Base-by-base conservation (phyloP, 768 basidiomycete species). In the Trametes cingulata region DNA sequence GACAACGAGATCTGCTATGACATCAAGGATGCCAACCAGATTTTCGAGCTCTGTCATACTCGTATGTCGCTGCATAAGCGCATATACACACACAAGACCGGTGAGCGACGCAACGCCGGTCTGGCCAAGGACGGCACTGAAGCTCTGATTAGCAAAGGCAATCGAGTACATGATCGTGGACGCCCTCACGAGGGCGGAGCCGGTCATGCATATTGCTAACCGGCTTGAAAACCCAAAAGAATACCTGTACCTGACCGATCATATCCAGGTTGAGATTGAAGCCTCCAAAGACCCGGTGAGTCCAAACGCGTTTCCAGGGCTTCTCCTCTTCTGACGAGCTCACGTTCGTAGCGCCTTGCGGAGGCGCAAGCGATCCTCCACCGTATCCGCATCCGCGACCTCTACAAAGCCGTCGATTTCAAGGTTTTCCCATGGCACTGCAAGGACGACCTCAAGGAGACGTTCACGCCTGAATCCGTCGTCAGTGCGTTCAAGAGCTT, bases 101-200 rank as follows among this genome's bases (percentile, higher is more conserved):
- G 85, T 85, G 58, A 20, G 40, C 10, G 40, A 37, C 14, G n/a
- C n/a, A n/a, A n/a, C n/a, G n/a, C n/a, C n/a, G n/a, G n/a, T n/a
- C n/a, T 39, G 9, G 29, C 13, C 13, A 12, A 17, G 10, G 19
- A 24, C 9, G 25, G 6, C 3, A 36, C 40, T 35, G 46, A 1
- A 58, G 47, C 24, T 36, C 14, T 36, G 22, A n/a, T 42, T 68
- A 89, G 90, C 89, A 3, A 88, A 82, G 64, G 85, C 89, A 0
- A 87, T 93, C 51, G 92, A 92, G 70, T 83, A 87, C 67, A 93
- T 93, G 92, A 76, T 93, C n/a, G 78, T 91, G 14, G 91, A 93
- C 64, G 89, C 81, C 0, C 78, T 94, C n/a, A 73, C 86, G 0
- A 73, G 75, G 0, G 92, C 92, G 0, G 88, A 94, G 37, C 80